A percentile compares a stretch with the other conserved stretches of the same genome.
Conservation (phyloP, 306 rosid genomes). For the Dryas alaskensis region DNA sequence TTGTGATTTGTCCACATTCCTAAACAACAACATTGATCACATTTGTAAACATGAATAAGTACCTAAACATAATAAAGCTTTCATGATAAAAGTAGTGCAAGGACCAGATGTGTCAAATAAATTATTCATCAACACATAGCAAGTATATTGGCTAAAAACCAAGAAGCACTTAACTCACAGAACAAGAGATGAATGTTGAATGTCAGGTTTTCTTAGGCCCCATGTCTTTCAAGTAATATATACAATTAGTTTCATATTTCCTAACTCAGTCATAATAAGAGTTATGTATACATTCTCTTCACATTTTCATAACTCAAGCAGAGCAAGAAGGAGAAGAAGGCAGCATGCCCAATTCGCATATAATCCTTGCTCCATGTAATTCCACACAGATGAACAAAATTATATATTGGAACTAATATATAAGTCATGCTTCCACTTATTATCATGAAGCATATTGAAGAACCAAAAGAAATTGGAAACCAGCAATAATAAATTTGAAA, state of each 20-base stretch:
- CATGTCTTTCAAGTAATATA: neutral
- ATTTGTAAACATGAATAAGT: constrained; percentile 15
- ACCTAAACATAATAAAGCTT: constrained; percentile 8
- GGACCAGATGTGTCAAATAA: neutral
- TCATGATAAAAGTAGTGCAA: constrained; percentile 8
- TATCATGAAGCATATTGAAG: neutral
- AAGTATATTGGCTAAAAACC: neutral
- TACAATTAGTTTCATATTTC: neutral
- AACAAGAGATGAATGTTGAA: no score
- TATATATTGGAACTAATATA: neutral
- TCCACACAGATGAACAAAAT: neutral
- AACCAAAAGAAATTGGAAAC: neutral
- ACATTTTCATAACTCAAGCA: neutral
- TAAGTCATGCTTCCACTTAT: neutral
- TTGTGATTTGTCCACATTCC: constrained; percentile 80
- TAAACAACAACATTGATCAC: constrained; percentile 31
- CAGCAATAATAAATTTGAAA: constrained; percentile 9
- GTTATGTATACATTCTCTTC: neutral
- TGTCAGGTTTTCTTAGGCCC: no score
- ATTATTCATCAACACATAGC: neutral
- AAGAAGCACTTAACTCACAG: constrained; percentile 5
- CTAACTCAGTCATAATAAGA: neutral
- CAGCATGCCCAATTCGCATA: neutral
- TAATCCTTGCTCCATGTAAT: neutral
- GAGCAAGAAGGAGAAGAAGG: neutral